A percentile compares a stretch with the other conserved stretches of the same genome.
These are phyloP conservation scores for Mortierella sp. DNA, from an alignment of 371 early-diverging fungal genomes.

Conservation along the genomic window DNA sequence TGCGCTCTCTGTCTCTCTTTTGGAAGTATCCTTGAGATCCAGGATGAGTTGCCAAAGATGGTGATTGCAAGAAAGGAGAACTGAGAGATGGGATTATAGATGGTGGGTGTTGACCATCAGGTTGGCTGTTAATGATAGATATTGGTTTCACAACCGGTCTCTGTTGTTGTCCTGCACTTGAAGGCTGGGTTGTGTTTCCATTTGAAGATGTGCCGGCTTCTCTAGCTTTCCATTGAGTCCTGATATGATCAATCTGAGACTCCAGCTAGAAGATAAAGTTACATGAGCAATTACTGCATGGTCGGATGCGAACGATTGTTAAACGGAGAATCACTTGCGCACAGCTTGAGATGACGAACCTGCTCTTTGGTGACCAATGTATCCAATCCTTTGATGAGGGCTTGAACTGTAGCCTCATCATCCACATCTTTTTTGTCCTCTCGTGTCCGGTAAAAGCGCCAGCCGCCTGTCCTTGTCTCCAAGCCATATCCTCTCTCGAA, in stretches of 20 bases:
- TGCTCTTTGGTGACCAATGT: slow-evolving; percentile 65
- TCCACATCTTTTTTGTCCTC: slow-evolving; percentile 78
- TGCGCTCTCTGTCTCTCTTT: slow-evolving; percentile 40
- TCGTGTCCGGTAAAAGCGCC: slow-evolving; percentile 76
- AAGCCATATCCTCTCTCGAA: slow-evolving; percentile 73
- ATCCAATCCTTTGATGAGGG: slow-evolving; percentile 62
- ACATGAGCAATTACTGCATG: too few species aligned
- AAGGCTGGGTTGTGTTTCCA: slow-evolving; percentile 16
- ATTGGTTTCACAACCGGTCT: slow-evolving; percentile 27
- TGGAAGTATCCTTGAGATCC: slow-evolving; percentile 44
- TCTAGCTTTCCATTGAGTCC: slow-evolving; percentile 48
- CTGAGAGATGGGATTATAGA: slow-evolving; percentile 27
- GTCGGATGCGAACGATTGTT: background rate
- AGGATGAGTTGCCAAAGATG: slow-evolving; percentile 31
- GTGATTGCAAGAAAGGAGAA: slow-evolving; percentile 45
- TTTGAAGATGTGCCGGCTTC: slow-evolving; percentile 36
- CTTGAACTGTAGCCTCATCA: slow-evolving; percentile 67
- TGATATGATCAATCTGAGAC: slow-evolving; percentile 36
- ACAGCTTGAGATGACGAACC: slow-evolving; percentile 11
- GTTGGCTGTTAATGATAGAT: slow-evolving; percentile 25
- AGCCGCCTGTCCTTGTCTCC: slow-evolving; percentile 66
- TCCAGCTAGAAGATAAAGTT: slow-evolving; percentile 31
- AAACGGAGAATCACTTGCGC: background rate
- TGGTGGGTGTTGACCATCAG: slow-evolving; percentile 20
- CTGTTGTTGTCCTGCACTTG: slow-evolving; percentile 6